These are phyloP conservation scores for Trichoderma virens DNA, from an alignment of 495 filamentous ascomycete species.

Conservation along the genomic window DNA sequence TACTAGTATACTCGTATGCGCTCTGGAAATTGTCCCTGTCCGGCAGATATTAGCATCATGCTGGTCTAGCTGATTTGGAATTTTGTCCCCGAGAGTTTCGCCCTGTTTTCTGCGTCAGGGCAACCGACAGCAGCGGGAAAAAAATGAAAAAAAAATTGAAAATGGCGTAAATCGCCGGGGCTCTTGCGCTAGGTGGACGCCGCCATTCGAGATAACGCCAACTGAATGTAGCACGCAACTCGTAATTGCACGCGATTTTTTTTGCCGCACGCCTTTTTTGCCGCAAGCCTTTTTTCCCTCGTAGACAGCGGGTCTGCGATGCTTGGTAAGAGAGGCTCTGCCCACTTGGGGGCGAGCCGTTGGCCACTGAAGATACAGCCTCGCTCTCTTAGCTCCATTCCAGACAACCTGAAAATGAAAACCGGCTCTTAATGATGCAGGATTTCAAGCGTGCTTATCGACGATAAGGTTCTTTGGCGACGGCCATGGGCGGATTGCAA, in stretches of 20 bases:
- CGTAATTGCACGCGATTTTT: background rate
- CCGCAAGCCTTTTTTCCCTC: background rate
- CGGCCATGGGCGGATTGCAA: background rate
- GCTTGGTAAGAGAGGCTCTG: background rate
- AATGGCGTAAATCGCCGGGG: slow-evolving; percentile 6
- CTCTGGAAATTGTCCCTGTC: background rate
- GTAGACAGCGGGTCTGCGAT: background rate
- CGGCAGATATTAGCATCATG: background rate
- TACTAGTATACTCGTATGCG: background rate
- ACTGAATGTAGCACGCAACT: background rate
- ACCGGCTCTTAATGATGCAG: background rate
- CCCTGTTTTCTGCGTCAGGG: background rate
- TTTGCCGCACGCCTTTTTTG: background rate
- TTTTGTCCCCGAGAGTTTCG: background rate
- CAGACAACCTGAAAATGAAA: background rate
- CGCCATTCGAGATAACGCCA: slow-evolving; percentile 1
- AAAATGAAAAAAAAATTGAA: background rate
- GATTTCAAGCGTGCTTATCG: background rate
- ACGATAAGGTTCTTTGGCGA: background rate
- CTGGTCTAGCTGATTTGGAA: background rate
- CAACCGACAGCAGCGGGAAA: background rate
- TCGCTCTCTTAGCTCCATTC: background rate
- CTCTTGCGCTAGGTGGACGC: slow-evolving; percentile 8
- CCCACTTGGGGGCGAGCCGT: background rate
- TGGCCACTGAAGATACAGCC: background rate